These are phyloP conservation scores for Botrytis squamosa DNA, from an alignment of 2,329 filamentous ascomycete genomes.

Conservation along the genomic window DNA sequence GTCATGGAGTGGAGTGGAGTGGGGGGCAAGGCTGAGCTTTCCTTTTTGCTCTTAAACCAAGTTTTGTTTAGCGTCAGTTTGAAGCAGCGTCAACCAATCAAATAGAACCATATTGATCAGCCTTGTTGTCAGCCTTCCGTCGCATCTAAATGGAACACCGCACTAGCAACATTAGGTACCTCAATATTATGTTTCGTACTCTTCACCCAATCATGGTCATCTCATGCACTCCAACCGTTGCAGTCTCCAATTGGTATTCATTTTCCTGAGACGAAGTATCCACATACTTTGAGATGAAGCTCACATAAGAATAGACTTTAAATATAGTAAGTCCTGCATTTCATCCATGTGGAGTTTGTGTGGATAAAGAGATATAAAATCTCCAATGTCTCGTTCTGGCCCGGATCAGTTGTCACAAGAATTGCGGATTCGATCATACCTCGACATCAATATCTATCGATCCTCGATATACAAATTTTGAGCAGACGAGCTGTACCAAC, in stretches of 20 bases:
- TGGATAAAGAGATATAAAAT: neutral
- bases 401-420: neutral
- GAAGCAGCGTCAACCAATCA: neutral
- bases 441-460: neutral
- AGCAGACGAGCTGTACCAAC: neutral
- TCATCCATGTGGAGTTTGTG: neutral
- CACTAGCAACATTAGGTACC: no score
- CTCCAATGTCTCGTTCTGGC: neutral
- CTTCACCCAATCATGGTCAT: neutral
- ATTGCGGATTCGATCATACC: neutral
- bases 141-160: neutral
- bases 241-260: neutral
- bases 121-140: neutral
- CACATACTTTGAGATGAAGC: neutral
- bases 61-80: neutral
- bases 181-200: neutral
- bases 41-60: neutral
- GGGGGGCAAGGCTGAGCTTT: neutral
- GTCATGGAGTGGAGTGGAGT: neutral
- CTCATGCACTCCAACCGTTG: neutral
- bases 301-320: neutral
- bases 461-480: neutral
- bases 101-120: neutral
- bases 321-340: constrained; percentile 5
- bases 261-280: neutral